Percentiles rank a stretch among this genome's conserved stretches.
phyloP scores from a whole-genome alignment of 768 basidiomycete genomes.

The Pulveroboletus ravenelii region DNA sequence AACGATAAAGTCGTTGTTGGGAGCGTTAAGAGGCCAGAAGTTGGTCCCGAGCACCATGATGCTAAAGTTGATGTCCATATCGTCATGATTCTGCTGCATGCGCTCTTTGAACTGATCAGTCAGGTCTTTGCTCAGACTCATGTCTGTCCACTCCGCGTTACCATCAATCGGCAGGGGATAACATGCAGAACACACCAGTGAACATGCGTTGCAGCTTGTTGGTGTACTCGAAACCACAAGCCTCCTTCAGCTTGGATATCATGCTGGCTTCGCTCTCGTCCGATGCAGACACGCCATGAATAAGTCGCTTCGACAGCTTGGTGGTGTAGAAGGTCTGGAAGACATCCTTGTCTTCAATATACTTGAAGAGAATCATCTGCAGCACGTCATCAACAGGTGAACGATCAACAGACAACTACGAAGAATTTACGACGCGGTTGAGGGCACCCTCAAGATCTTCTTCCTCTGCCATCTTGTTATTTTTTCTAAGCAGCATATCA shows the following conservation, averaged over 20 bases:
- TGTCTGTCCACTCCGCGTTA: slow-evolving; percentile 52
- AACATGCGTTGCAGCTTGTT: slow-evolving; percentile 97
- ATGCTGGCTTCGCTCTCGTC: slow-evolving; percentile 97
- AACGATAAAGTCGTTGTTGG: slow-evolving; percentile 80
- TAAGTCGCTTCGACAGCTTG: slow-evolving; percentile 87
- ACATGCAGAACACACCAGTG: slow-evolving; percentile 55
- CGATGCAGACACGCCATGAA: slow-evolving; percentile 86
- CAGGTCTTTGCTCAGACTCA: slow-evolving; percentile 91
- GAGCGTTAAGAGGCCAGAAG: slow-evolving; percentile 90
- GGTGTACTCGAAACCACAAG: slow-evolving; percentile 95
- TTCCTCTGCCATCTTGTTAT: slow-evolving; percentile 92
- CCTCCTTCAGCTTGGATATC: slow-evolving; percentile 96
- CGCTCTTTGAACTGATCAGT: slow-evolving; percentile 93
- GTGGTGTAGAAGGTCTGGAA: slow-evolving; percentile 98
- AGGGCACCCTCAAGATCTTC: slow-evolving; percentile 85
- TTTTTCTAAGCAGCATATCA: slow-evolving; percentile 86
- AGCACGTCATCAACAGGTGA: slow-evolving; percentile 5
- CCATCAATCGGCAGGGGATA: background rate
- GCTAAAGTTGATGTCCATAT: slow-evolving; percentile 85
- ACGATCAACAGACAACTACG: background rate
- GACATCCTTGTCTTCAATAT: slow-evolving; percentile 97
- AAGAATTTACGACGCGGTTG: slow-evolving; percentile 72
- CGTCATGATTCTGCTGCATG: slow-evolving; percentile 81
- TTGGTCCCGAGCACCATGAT: slow-evolving; percentile 94
- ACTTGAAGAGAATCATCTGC: slow-evolving; percentile 97